Percentiles rank a stretch among this genome's conserved stretches.
Conservation (phyloP, 1,139 yeast genomes). For the Sugiyamaella neomexicana region DNA sequence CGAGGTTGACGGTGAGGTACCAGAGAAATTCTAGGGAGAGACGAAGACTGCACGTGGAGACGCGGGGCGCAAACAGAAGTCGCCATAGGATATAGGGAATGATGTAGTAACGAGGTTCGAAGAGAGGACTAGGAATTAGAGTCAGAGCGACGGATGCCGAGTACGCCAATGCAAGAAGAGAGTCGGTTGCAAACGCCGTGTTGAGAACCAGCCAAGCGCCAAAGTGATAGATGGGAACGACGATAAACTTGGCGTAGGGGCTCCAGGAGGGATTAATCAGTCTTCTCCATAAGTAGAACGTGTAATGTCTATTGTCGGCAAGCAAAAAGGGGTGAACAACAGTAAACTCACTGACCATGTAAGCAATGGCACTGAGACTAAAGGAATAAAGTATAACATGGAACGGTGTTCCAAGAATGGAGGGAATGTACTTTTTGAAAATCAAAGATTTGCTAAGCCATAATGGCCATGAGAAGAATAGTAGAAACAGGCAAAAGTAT, state of each 20-base stretch:
- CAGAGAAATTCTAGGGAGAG: conserved; percentile 59
- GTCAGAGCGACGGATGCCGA: conserved; percentile 57
- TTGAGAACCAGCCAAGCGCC: conserved; percentile 44
- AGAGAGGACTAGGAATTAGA: conserved; percentile 81
- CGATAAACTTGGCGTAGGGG: conserved; percentile 35
- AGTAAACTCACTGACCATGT: conserved; percentile 59
- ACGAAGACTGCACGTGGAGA: conserved; percentile 34
- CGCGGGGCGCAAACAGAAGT: conserved; percentile 16
- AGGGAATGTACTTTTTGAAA: conserved; percentile 35
- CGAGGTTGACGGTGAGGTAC: conserved; percentile 56
- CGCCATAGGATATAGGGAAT: conserved; percentile 79
- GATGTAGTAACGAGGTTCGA: conserved; percentile 92
- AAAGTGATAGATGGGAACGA: conserved; percentile 74
- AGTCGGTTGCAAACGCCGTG: conserved; percentile 17
- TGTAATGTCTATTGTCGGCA: conserved; percentile 92
- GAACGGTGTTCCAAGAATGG: conserved; percentile 33
- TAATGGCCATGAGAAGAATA: conserved; percentile 63
- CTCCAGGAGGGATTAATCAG: conserved; percentile 41
- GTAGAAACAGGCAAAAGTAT: conserved; percentile 67
- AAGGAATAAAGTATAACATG: conserved; percentile 30
- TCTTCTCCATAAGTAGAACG: conserved; percentile 78
- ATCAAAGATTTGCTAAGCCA: conserved; percentile 28
- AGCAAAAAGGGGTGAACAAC: conserved; percentile 84
- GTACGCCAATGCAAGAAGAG: conserved; percentile 45
- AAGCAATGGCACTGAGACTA: conserved; percentile 44